These are phyloP conservation scores for Isatis lusitanica DNA, from an alignment of 441 rosid species.

Conservation along the genomic window DNA sequence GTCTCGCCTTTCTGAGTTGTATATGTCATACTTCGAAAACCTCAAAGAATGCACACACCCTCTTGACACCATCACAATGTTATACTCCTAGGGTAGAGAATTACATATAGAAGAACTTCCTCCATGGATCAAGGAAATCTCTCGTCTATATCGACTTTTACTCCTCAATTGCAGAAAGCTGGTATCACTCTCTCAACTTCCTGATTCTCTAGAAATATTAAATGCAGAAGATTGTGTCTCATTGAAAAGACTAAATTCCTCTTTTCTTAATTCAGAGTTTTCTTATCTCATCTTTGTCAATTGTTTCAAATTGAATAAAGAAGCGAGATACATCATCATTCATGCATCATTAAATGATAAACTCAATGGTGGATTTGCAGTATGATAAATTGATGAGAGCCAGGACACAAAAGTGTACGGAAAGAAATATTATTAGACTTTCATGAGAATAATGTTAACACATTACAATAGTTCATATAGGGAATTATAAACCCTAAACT, in stretches of 20 bases:
- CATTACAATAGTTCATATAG: too few relatives aligned
- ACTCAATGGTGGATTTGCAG: neutral
- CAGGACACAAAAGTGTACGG: too few relatives aligned
- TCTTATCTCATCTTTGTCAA: neutral
- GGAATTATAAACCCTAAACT: too few relatives aligned
- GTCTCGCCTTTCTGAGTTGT: neutral
- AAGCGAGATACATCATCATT: neutral
- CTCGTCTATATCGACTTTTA: neutral
- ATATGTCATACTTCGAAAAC: neutral
- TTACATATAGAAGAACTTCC: neutral
- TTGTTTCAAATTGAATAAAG: constrained; percentile 2
- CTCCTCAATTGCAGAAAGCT: neutral
- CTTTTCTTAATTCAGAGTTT: neutral
- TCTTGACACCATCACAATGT: neutral
- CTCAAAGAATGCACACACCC: neutral
- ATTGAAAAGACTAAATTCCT: neutral
- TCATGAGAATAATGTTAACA: too few relatives aligned
- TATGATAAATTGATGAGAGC: too few relatives aligned
- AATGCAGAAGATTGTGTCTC: neutral
- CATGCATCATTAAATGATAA: neutral
- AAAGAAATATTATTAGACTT: too few relatives aligned
- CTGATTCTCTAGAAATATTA: neutral
- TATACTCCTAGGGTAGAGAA: neutral
- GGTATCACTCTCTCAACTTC: neutral
- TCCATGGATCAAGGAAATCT: neutral